Percentiles rank a stretch among this genome's conserved stretches.
Conservation (phyloP, 1,139 yeast genomes). For the Kluyveromyces marxianus region DNA sequence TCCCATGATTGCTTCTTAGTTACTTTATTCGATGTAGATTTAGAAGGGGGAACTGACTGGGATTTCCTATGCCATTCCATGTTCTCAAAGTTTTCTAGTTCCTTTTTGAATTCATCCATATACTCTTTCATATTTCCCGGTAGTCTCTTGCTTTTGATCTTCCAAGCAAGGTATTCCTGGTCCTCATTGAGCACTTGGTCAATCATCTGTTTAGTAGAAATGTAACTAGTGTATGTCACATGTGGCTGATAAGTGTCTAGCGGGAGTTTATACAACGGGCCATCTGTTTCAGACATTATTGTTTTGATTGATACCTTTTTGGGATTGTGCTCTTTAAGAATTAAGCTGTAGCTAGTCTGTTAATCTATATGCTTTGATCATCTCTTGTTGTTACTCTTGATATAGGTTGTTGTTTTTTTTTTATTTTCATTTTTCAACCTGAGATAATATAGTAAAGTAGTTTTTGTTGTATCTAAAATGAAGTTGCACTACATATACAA, state of each 20-base stretch:
- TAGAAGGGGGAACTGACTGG: not conserved
- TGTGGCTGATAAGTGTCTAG: conserved; percentile 24
- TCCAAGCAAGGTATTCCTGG: conserved; percentile 30
- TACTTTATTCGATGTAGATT: not conserved
- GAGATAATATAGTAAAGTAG: no score
- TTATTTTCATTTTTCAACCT: no score
- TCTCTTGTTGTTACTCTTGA: not conserved
- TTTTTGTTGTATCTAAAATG: no score
- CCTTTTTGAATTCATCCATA: conserved; percentile 8
- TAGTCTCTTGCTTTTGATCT: conserved; percentile 20
- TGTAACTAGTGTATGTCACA: conserved; percentile 24
- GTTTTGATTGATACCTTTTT: not conserved
- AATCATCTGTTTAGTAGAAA: conserved; percentile 28
- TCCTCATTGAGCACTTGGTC: conserved; percentile 29
- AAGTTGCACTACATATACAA: no score
- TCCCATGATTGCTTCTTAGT: conserved; percentile 7
- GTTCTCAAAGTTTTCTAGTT: not conserved
- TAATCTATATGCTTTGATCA: not conserved
- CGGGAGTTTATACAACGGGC: conserved; percentile 28
- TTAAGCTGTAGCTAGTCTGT: not conserved
- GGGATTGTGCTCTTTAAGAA: not conserved
- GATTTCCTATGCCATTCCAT: conserved; percentile 2
- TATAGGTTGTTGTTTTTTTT: not conserved
- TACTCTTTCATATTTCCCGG: conserved; percentile 27
- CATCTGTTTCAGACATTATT: conserved; percentile 21